phyloP scores from a whole-genome alignment of 805 yeast species.

The Barnettozyma botsteinii region DNA sequence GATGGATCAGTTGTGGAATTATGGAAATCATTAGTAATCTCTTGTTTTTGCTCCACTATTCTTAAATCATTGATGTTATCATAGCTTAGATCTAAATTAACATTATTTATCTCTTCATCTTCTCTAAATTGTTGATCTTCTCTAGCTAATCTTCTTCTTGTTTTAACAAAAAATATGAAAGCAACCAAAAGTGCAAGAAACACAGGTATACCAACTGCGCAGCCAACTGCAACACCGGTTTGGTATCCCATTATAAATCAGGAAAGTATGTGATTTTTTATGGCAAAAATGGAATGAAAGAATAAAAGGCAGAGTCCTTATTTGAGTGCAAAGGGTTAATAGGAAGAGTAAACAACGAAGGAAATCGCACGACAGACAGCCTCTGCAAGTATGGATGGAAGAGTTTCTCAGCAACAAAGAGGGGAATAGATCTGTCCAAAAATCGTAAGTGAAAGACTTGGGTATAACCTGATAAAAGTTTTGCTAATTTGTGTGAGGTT shows the following conservation, averaged over 20 bases:
- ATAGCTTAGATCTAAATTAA: conserved; percentile 32
- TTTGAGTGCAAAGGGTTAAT: no score
- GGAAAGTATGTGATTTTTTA: no score
- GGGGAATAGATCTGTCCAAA: no score
- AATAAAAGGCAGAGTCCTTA: no score
- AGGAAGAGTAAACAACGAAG: neutral
- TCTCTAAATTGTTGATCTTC: conserved; percentile 31
- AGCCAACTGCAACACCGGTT: conserved; percentile 40
- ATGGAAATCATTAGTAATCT: no score
- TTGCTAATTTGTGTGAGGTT: no score
- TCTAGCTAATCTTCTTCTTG: conserved; percentile 31
- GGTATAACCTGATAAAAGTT: no score
- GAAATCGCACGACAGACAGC: no score
- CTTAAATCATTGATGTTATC: conserved; percentile 26
- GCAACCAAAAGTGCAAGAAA: conserved; percentile 33
- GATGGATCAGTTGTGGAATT: conserved; percentile 6
- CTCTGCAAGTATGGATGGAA: no score
- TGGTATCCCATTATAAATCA: conserved; percentile 5
- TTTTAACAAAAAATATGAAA: conserved; percentile 32
- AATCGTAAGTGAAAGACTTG: no score
- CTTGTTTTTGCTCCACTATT: conserved; percentile 6
- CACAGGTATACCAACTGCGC: conserved; percentile 49
- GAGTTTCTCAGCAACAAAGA: no score
- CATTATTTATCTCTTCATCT: conserved; percentile 31
- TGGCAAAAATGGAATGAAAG: no score